Conservation (phyloP, 2,329 filamentous ascomycete genomes). For the Passalora sequoiae region DNA sequence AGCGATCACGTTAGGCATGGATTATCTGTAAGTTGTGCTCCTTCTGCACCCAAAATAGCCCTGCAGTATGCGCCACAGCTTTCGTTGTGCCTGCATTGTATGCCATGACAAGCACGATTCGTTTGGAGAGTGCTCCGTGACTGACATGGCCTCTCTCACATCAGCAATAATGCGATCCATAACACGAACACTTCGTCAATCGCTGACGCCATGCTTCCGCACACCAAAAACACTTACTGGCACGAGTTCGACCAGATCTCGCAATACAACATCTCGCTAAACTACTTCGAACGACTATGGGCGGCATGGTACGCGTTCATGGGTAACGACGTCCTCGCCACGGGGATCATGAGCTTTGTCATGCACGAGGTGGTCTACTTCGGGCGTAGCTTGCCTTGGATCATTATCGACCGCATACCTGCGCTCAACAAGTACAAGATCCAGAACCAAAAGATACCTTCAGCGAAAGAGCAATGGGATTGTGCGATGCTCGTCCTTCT, state of each 20-base stretch:
- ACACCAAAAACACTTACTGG: conserved; percentile 56
- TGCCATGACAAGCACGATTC: background rate
- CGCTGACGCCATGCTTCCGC: conserved; percentile 35
- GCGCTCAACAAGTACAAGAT: conserved; percentile 93
- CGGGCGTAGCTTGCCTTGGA: conserved; percentile 82
- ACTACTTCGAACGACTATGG: conserved; percentile 83
- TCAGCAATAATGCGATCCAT: conserved; percentile 18
- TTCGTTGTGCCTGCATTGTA: background rate
- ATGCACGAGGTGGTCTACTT: conserved; percentile 97
- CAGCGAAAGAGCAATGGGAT: conserved; percentile 87
- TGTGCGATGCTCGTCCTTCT: conserved; percentile 90
- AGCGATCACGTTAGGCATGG: conserved; percentile 25
- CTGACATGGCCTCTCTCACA: conserved; percentile 7
- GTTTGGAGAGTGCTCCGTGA: background rate
- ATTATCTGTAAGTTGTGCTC: conserved; percentile 23
- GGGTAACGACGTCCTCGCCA: conserved; percentile 94
- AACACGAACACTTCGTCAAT: conserved; percentile 32
- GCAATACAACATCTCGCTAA: conserved; percentile 77
- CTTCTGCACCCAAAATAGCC: background rate
- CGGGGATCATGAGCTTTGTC: conserved; percentile 92
- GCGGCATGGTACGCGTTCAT: conserved; percentile 95
- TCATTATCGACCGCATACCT: conserved; percentile 83
- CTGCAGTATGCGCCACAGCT: background rate
- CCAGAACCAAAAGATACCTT: conserved; percentile 83
- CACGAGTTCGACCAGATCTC: conserved; percentile 60